Evolutionary conservation across 2,329 filamentous ascomycete genomes (phyloP).

Genomic region (Fusarium nygamai): DNA sequence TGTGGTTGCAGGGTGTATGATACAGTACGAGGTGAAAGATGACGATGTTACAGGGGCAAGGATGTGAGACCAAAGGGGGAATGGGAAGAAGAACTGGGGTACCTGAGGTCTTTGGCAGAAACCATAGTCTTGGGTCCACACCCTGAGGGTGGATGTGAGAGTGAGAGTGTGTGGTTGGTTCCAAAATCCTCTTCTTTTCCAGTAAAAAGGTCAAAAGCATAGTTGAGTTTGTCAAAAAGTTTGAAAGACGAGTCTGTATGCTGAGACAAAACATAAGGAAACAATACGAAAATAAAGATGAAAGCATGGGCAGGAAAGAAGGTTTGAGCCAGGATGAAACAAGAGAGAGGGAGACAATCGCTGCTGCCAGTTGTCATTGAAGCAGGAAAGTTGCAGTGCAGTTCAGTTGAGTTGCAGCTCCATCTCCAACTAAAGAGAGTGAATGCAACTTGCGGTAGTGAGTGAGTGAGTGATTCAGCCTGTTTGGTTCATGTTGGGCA

Average conservation of each 20-base stretch:
- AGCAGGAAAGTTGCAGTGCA: neutral
- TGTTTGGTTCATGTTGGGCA: slow-evolving; percentile 17
- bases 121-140: slow-evolving; percentile 22
- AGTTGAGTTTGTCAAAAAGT: neutral
- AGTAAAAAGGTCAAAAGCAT: neutral
- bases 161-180: neutral
- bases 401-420: slow-evolving; percentile 9
- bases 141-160: slow-evolving; percentile 10
- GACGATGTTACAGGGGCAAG: slow-evolving; percentile 4
- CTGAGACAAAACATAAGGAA: neutral
- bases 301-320: slow-evolving; percentile 9
- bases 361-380: slow-evolving; percentile 17
- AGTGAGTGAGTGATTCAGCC: slow-evolving; percentile 15
- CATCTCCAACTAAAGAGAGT: neutral
- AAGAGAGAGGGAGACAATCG: slow-evolving; percentile 1
- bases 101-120: slow-evolving; percentile 21
- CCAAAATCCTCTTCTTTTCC: neutral
- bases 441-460: slow-evolving; percentile 2
- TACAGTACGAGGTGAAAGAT: slow-evolving; percentile 15
- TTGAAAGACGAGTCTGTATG: neutral
- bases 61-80: slow-evolving; percentile 13
- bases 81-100: slow-evolving; percentile 13
- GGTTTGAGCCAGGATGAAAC: neutral
- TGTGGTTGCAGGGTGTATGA: slow-evolving; percentile 12
- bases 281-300: slow-evolving; percentile 8